Conservation (phyloP, 2,329 filamentous ascomycete genomes). For the Monilinia polystroma region DNA sequence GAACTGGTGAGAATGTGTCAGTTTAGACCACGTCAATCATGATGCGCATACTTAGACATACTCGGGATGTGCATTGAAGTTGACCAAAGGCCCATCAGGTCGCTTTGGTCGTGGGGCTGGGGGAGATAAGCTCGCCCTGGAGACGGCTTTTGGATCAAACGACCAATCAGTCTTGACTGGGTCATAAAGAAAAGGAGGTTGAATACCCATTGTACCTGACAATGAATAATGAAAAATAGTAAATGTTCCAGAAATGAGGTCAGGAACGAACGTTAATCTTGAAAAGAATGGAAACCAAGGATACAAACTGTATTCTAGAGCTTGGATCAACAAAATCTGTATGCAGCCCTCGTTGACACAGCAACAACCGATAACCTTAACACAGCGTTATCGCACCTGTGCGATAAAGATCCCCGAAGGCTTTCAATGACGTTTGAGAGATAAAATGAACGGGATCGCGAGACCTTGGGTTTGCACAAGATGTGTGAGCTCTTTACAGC, state of each 20-base stretch:
- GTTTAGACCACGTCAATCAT: not conserved
- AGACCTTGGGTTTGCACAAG: constrained; percentile 35
- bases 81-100: constrained; percentile 71
- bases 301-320: constrained; percentile 17
- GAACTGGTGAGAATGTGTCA: constrained; percentile 39
- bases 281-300: constrained; percentile 29
- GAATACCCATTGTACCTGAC: constrained; percentile 49
- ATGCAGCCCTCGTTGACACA: constrained; percentile 36
- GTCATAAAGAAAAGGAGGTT: constrained; percentile 75
- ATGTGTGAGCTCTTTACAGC: constrained; percentile 30
- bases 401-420: constrained; percentile 30
- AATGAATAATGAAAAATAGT: constrained; percentile 20
- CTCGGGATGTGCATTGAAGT: constrained; percentile 87
- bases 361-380: constrained; percentile 35
- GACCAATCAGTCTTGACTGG: constrained; percentile 47
- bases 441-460: constrained; percentile 32
- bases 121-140: constrained; percentile 68
- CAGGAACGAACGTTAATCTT: constrained; percentile 32
- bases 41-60: constrained; percentile 45
- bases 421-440: constrained; percentile 26
- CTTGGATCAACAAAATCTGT: constrained; percentile 20
- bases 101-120: constrained; percentile 60
- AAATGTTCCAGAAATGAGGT: constrained; percentile 25
- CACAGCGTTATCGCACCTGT: constrained; percentile 18
- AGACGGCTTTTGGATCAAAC: constrained; percentile 87